Evolutionary conservation across 257 asterid species (phyloP).

Genomic region (Orobanche coerulescens): DNA sequence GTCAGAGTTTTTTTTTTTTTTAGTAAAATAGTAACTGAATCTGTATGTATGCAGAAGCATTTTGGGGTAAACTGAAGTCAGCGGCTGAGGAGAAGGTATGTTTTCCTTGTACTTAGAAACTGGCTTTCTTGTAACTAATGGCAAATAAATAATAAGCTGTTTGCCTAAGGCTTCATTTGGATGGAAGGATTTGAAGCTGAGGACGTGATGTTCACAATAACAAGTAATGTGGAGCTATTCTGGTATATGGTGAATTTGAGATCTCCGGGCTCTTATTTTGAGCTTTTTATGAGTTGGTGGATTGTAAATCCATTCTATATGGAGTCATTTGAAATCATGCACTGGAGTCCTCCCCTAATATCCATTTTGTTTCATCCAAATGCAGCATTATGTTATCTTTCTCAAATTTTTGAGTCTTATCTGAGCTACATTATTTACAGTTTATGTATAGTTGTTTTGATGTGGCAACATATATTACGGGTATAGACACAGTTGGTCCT

Average conservation of each 20-base stretch:
- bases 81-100: conserved; percentile 71
- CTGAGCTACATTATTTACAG: not conserved
- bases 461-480: not conserved
- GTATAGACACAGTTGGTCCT: not conserved
- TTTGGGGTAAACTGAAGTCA: conserved; percentile 60
- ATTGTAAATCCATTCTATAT: not conserved
- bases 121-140: conserved; percentile 16
- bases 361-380: not conserved
- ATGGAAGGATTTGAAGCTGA: not conserved
- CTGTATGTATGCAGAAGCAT: conserved; percentile 46
- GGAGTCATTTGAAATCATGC: not conserved
- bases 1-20: conserved; percentile 11
- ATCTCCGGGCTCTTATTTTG: too few species aligned
- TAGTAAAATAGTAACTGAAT: conserved; percentile 17
- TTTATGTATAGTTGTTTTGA: not conserved
- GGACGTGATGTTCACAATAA: not conserved
- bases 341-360: not conserved
- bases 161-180: not conserved
- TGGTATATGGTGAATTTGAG: too few species aligned
- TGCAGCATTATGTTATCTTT: not conserved
- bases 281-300: not conserved
- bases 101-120: conserved; percentile 4
- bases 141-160: not conserved
- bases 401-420: not conserved
- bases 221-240: not conserved